Conservation (phyloP, 2,329 filamentous ascomycete genomes). For the Hypocreales sp. region DNA sequence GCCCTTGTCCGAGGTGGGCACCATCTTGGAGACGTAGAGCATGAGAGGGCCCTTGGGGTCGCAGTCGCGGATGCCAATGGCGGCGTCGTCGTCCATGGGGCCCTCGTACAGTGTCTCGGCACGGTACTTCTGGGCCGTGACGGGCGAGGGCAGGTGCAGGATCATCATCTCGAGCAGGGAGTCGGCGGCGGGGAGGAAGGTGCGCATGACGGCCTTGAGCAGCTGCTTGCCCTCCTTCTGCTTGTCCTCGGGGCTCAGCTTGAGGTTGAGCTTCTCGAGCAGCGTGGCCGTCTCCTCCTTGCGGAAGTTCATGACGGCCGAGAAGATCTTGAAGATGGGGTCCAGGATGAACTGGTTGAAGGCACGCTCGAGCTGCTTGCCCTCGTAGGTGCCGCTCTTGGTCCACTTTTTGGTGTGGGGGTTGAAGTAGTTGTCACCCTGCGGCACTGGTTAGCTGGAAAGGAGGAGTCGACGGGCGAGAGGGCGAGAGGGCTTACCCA, state of each 20-base stretch:
- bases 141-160: slow-evolving; percentile 92
- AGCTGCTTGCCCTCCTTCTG: slow-evolving; percentile 95
- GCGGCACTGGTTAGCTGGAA: slow-evolving; percentile 7
- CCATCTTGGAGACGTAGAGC: slow-evolving; percentile 99
- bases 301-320: slow-evolving; percentile 96
- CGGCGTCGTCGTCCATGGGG: slow-evolving; percentile 79
- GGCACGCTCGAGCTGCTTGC: slow-evolving; percentile 85
- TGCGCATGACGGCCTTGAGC: slow-evolving; percentile 95
- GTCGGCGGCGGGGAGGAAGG: slow-evolving; percentile 96
- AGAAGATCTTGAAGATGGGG: slow-evolving; percentile 99
- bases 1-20: slow-evolving; percentile 97
- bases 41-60: slow-evolving; percentile 97
- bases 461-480: neutral
- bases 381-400: slow-evolving; percentile 68
- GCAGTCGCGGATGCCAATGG: slow-evolving; percentile 96
- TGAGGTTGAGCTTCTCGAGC: slow-evolving; percentile 86
- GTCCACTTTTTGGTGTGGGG: slow-evolving; percentile 99
- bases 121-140: slow-evolving; percentile 95
- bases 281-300: slow-evolving; percentile 76
- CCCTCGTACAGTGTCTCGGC: slow-evolving; percentile 98
- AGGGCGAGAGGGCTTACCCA: slow-evolving; percentile 46
- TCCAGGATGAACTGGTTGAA: slow-evolving; percentile 99
- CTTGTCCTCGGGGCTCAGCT: slow-evolving; percentile 74
- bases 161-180: slow-evolving; percentile 99
- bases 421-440: slow-evolving; percentile 99